Percentiles rank a stretch among this genome's conserved stretches.
phyloP scores from a whole-genome alignment of 2,329 filamentous ascomycete species.

The Fusarium poae region DNA sequence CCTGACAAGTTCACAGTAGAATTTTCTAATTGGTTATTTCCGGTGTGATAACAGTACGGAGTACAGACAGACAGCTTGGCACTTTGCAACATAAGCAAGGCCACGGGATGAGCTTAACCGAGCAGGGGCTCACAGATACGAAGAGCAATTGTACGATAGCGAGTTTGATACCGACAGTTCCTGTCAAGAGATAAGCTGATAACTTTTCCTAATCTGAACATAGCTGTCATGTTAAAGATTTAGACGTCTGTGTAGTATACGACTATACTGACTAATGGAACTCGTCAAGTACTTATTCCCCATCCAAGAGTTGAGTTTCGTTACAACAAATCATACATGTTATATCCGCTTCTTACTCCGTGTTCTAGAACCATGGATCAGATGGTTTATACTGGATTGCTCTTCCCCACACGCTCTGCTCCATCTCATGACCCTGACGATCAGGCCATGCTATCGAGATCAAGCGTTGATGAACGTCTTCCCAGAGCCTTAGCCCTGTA shows the following conservation, averaged over 20 bases:
- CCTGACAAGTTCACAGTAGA: too few species aligned
- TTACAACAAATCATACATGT: background rate
- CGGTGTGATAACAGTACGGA: background rate
- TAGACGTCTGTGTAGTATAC: background rate
- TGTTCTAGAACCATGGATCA: background rate
- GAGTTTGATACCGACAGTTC: background rate
- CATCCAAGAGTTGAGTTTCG: slow-evolving; percentile 1
- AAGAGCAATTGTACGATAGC: background rate
- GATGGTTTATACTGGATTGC: background rate
- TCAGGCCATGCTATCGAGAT: slow-evolving; percentile 21
- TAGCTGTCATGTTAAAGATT: background rate
- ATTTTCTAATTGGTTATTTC: background rate
- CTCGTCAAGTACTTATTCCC: background rate
- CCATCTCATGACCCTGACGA: slow-evolving; percentile 1
- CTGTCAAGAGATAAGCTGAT: background rate
- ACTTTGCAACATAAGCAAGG: background rate
- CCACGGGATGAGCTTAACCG: background rate
- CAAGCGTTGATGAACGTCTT: slow-evolving; percentile 12
- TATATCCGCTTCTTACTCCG: background rate
- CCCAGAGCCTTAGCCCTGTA: slow-evolving; percentile 2
- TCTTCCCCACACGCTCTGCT: slow-evolving; percentile 11
- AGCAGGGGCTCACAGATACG: background rate
- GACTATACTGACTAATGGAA: background rate
- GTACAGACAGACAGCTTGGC: background rate
- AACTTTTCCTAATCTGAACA: background rate